Evolutionary conservation across 129 eudicot genomes (phyloP).

Genomic region (Smallanthus sonchifolius): DNA sequence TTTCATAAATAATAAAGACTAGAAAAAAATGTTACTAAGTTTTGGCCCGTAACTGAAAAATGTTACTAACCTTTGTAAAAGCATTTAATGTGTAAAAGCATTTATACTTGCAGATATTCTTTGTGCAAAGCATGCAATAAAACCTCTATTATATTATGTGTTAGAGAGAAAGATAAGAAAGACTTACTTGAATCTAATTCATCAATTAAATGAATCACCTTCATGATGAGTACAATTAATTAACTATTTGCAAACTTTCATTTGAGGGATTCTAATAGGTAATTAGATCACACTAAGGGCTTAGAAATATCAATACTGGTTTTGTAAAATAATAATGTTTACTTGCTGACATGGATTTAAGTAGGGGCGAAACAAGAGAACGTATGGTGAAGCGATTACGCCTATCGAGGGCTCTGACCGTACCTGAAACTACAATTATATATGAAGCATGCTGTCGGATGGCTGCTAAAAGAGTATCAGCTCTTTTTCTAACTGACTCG

Average conservation of each 20-base stretch:
- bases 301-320: background rate
- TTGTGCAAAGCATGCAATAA: too few species aligned
- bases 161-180: too few species aligned
- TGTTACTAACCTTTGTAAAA: conserved; percentile 50
- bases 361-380: conserved; percentile 80
- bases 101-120: too few species aligned
- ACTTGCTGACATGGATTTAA: conserved; percentile 3
- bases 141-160: too few species aligned
- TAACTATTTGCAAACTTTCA: background rate
- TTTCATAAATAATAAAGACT: too few species aligned
- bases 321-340: background rate
- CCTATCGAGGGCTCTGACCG: conserved; percentile 80
- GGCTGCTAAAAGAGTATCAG: conserved; percentile 89
- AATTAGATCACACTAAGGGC: background rate
- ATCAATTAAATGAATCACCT: background rate
- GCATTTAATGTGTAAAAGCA: background rate
- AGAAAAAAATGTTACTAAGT: background rate
- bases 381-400: conserved; percentile 81
- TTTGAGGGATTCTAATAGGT: background rate
- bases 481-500: conserved; percentile 85
- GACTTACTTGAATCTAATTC: background rate
- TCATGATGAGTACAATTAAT: background rate
- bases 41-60: background rate
- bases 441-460: conserved; percentile 83
- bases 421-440: conserved; percentile 78